These are phyloP conservation scores for Ilex asprella DNA, from an alignment of 257 asterid genomes.

Conservation along the genomic window DNA sequence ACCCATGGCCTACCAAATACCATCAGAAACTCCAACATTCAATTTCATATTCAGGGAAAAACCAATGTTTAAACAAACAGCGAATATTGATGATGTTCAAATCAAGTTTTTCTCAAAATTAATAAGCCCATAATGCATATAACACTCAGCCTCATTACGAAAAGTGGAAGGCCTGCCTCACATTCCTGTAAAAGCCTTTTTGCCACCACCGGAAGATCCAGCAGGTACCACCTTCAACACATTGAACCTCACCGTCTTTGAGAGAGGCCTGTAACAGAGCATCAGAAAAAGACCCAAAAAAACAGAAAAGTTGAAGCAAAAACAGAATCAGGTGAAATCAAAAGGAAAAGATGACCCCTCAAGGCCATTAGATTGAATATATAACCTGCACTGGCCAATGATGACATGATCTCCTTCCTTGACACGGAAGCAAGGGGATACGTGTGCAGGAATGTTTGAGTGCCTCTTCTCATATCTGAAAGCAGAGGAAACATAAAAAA, in stretches of 20 bases:
- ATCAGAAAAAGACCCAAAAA: neutral
- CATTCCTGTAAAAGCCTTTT: neutral
- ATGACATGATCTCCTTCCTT: neutral
- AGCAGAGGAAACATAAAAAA: neutral
- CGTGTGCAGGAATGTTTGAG: slow-evolving; percentile 4
- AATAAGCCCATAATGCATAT: no score
- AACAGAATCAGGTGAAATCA: no score
- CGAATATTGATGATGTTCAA: no score
- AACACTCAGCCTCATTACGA: no score
- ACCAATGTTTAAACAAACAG: no score
- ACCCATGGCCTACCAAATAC: no score
- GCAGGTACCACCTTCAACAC: slow-evolving; percentile 1
- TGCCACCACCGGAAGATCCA: slow-evolving; percentile 1
- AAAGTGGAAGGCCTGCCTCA: no score
- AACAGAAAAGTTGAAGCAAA: no score
- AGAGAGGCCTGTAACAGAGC: neutral
- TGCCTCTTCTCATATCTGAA: slow-evolving; percentile 2
- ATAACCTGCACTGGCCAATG: slow-evolving; percentile 2
- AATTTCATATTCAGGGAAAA: no score
- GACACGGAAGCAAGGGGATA: neutral
- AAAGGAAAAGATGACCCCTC: no score
- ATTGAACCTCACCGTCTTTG: neutral
- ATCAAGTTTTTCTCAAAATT: no score
- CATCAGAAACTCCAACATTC: no score
- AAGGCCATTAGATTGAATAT: neutral